Evolutionary conservation across 106 monocot genomes (phyloP).

Genomic region (Allium fistulosum): DNA sequence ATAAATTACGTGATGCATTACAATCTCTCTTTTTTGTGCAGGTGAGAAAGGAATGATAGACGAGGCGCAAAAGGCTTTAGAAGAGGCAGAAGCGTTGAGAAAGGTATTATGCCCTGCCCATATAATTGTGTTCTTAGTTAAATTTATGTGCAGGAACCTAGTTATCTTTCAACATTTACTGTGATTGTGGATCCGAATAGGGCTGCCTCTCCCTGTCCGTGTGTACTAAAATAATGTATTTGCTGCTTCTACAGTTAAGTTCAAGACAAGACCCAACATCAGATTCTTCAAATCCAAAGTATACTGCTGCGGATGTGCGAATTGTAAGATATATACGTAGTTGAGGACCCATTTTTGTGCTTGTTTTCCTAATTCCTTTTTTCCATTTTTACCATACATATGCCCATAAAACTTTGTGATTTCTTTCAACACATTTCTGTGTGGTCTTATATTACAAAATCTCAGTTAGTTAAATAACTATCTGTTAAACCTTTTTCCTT

Average conservation of each 20-base stretch:
- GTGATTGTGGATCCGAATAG: too few species aligned
- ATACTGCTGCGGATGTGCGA: conserved; percentile 85
- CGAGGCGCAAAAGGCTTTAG: conserved; percentile 78
- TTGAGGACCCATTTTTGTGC: not conserved
- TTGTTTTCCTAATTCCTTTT: not conserved
- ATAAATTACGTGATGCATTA: not conserved
- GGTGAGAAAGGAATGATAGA: conserved; percentile 91
- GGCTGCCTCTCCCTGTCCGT: too few species aligned
- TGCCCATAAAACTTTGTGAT: too few species aligned
- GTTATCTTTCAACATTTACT: not conserved
- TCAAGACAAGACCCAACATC: conserved; percentile 51
- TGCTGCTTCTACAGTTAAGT: conserved; percentile 33
- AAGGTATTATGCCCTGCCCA: conserved; percentile 20
- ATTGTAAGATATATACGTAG: conserved; percentile 12
- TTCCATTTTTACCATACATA: too few species aligned
- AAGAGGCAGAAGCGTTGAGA: conserved; percentile 82
- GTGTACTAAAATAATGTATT: too few species aligned
- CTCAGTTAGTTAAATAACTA: too few species aligned
- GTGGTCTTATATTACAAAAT: too few species aligned
- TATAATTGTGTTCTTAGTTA: too few species aligned
- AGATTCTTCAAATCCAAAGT: conserved; percentile 51
- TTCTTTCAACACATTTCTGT: not conserved
- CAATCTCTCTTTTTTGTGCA: conserved; percentile 16
- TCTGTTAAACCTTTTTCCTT: too few species aligned
- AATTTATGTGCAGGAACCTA: not conserved